phyloP scores from a whole-genome alignment of 192 early-diverging fungal species.

The Mortierella claussenii region DNA sequence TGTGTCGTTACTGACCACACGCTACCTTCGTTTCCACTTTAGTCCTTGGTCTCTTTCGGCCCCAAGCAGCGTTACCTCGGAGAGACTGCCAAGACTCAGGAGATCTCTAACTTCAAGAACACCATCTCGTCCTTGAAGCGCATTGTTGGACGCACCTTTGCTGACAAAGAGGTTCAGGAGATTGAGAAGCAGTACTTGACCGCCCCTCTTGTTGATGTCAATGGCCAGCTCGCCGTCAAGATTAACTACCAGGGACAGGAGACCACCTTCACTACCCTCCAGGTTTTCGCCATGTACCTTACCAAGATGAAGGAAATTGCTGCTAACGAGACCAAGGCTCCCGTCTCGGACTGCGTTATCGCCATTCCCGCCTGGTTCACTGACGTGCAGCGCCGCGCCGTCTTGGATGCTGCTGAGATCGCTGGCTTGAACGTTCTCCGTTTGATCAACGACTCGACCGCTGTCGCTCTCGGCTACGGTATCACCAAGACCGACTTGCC shows the following conservation, averaged over 20 bases:
- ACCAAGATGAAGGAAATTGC: conserved; percentile 93
- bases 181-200: conserved; percentile 88
- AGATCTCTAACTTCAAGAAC: conserved; percentile 98
- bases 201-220: conserved; percentile 79
- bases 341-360: conserved; percentile 93
- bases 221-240: conserved; percentile 87
- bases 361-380: conserved; percentile 96
- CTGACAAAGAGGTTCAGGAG: conserved; percentile 85
- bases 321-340: conserved; percentile 80
- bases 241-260: conserved; percentile 84
- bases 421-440: conserved; percentile 91
- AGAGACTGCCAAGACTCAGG: conserved; percentile 93
- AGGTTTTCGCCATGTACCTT: conserved; percentile 95
- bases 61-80: conserved; percentile 95
- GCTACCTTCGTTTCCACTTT: conserved; percentile 1
- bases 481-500: conserved; percentile 98
- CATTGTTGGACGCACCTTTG: conserved; percentile 85
- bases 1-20: not conserved
- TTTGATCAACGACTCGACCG: conserved; percentile 93
- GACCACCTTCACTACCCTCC: conserved; percentile 84
- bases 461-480: conserved; percentile 95
- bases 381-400: conserved; percentile 89
- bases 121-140: conserved; percentile 93
- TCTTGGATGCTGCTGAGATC: conserved; percentile 89
- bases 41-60: conserved; percentile 94